Conservation (phyloP, 2,329 filamentous ascomycete genomes). For the Nemania sp. region DNA sequence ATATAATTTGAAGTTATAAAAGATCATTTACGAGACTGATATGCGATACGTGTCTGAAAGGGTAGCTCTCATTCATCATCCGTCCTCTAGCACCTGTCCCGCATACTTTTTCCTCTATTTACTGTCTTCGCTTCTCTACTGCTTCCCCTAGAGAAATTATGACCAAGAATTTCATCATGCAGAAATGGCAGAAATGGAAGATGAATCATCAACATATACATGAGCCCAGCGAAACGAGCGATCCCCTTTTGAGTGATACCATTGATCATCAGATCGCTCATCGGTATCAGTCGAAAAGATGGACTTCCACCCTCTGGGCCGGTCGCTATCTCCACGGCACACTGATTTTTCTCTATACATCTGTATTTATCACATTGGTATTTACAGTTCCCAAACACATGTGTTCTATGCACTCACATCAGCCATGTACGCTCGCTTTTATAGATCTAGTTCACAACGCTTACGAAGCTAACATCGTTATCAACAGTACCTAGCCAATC, state of each 20-base stretch:
- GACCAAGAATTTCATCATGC: not conserved
- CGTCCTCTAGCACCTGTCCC: too few relatives aligned
- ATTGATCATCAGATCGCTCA: not conserved
- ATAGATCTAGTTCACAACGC: not conserved
- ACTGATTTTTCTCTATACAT: not conserved
- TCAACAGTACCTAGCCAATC: slow-evolving; percentile 9
- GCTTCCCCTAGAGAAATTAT: not conserved
- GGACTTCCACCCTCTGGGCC: not conserved
- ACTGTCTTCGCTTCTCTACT: not conserved
- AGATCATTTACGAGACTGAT: too few relatives aligned
- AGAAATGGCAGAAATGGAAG: not conserved
- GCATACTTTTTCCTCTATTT: not conserved
- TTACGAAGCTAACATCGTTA: not conserved
- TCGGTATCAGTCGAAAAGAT: not conserved
- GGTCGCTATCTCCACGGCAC: slow-evolving; percentile 3
- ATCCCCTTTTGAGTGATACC: not conserved
- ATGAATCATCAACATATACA: not conserved
- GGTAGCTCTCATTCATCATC: too few relatives aligned
- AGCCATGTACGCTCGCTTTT: not conserved
- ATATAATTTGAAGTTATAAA: too few relatives aligned
- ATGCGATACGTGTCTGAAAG: too few relatives aligned
- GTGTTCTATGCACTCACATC: not conserved
- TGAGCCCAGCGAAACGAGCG: not conserved
- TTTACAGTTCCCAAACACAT: not conserved
- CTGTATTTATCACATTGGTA: not conserved